These are phyloP conservation scores for Yamadazyma endophytica DNA, from an alignment of 805 yeast species.

Conservation along the genomic window DNA sequence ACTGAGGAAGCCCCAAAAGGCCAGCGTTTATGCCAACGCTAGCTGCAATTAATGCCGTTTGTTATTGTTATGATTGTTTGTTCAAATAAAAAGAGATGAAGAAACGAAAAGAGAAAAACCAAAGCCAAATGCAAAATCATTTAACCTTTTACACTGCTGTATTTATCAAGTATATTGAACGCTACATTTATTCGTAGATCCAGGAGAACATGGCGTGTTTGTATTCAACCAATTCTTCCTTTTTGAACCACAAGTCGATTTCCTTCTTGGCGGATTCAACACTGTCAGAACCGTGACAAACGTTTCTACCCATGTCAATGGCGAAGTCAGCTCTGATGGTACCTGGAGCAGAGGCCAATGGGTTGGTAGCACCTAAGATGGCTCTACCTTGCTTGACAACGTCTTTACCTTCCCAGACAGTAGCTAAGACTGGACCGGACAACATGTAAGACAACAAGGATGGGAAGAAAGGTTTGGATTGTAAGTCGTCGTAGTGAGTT, in stretches of 20 bases:
- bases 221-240: slow-evolving; percentile 92
- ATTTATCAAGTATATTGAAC: neutral
- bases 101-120: neutral
- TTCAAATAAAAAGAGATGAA: neutral
- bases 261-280: slow-evolving; percentile 97
- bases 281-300: slow-evolving; percentile 98
- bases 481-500: slow-evolving; percentile 94
- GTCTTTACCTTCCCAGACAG: slow-evolving; percentile 99
- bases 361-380: slow-evolving; percentile 99
- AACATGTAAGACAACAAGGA: slow-evolving; percentile 92
- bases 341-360: slow-evolving; percentile 95
- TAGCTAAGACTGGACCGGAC: slow-evolving; percentile 98
- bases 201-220: slow-evolving; percentile 78
- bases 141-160: neutral
- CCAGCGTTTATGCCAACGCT: no score
- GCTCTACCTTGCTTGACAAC: slow-evolving; percentile 98
- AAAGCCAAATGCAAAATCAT: neutral
- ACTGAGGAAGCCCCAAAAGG: no score
- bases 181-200: slow-evolving; percentile 79
- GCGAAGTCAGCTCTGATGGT: slow-evolving; percentile 99
- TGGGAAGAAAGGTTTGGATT: slow-evolving; percentile 97
- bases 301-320: slow-evolving; percentile 98
- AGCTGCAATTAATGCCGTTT: no score
- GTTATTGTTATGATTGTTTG: no score
- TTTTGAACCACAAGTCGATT: slow-evolving; percentile 96